These are phyloP conservation scores for Boletus rufocinnamomeus DNA, from an alignment of 768 basidiomycete genomes.

Conservation along the genomic window DNA sequence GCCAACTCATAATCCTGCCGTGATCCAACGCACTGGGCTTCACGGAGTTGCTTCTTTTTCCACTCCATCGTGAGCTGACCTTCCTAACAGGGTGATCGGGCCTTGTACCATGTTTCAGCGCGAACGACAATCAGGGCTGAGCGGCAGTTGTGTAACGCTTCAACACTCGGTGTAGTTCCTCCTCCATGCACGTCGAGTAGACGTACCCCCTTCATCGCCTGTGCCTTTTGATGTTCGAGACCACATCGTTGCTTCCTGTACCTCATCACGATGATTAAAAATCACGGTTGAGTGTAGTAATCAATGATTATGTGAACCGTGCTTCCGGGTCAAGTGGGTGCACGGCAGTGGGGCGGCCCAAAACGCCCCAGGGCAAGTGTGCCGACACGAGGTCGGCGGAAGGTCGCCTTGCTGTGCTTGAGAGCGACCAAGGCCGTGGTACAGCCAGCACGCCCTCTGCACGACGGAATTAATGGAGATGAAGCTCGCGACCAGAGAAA, in stretches of 20 bases:
- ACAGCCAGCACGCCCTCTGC: constrained; percentile 1
- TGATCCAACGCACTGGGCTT: constrained; percentile 14
- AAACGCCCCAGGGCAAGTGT: background rate
- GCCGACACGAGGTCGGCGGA: constrained; percentile 22
- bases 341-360: constrained; percentile 4
- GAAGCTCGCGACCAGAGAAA: background rate
- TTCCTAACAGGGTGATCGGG: constrained; percentile 27
- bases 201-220: constrained; percentile 6
- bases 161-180: background rate
- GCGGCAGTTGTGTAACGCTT: background rate
- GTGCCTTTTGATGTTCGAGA: constrained; percentile 14
- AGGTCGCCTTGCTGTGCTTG: constrained; percentile 8
- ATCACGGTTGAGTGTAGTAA: constrained; percentile 11
- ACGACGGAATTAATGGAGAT: constrained; percentile 2
- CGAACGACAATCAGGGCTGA: constrained; percentile 21
- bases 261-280: constrained; percentile 25
- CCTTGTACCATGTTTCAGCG: background rate
- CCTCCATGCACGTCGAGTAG: constrained; percentile 11
- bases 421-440: constrained; percentile 4
- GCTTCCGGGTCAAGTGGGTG: constrained; percentile 13
- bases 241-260: constrained; percentile 8
- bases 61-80: constrained; percentile 7
- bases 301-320: constrained; percentile 7
- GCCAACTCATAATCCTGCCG: constrained; percentile 15
- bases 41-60: constrained; percentile 22